Evolutionary conservation across 1,284 basidiomycete species (phyloP).

Genomic region (Cutaneotrichosporon dermatis): DNA sequence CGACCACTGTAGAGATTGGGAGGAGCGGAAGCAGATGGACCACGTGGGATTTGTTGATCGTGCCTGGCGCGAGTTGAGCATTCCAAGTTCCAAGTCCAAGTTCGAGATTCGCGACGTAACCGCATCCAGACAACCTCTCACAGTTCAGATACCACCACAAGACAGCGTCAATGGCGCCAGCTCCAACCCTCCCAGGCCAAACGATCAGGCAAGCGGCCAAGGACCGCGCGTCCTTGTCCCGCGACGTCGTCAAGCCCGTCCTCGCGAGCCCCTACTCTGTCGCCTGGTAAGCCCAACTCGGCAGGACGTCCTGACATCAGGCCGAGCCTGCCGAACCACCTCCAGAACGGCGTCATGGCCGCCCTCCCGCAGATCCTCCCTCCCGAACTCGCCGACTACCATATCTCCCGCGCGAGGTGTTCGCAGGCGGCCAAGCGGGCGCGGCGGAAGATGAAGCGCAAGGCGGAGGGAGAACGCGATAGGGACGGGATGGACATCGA

Average conservation of each 20-base stretch:
- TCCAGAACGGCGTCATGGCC: slow-evolving; percentile 34
- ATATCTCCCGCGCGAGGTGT: slow-evolving; percentile 35
- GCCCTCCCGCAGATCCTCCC: slow-evolving; percentile 35
- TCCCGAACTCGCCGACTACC: slow-evolving; percentile 33
- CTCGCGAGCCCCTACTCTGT: slow-evolving; percentile 39
- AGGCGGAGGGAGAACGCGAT: not conserved
- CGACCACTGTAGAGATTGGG: no score
- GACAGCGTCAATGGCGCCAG: slow-evolving; percentile 13
- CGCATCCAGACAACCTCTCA: no score
- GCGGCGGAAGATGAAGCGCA: not conserved
- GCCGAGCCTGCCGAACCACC: slow-evolving; percentile 40
- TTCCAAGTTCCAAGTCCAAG: not conserved
- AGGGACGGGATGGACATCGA: not conserved
- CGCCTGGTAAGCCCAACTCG: slow-evolving; percentile 31
- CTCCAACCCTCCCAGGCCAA: slow-evolving; percentile 12
- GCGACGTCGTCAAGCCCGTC: slow-evolving; percentile 18
- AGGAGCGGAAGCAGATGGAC: no score
- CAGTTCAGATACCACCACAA: not conserved
- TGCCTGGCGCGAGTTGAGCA: not conserved
- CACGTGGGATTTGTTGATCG: no score
- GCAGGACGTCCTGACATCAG: slow-evolving; percentile 18
- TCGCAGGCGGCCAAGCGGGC: slow-evolving; percentile 26
- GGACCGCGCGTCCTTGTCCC: not conserved
- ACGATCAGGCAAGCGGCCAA: slow-evolving; percentile 20
- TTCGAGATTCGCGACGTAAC: no score